Percentiles rank a stretch among this genome's conserved stretches.
phyloP scores from a whole-genome alignment of 2,329 filamentous ascomycete species.

The Albifimbria verrucaria region DNA sequence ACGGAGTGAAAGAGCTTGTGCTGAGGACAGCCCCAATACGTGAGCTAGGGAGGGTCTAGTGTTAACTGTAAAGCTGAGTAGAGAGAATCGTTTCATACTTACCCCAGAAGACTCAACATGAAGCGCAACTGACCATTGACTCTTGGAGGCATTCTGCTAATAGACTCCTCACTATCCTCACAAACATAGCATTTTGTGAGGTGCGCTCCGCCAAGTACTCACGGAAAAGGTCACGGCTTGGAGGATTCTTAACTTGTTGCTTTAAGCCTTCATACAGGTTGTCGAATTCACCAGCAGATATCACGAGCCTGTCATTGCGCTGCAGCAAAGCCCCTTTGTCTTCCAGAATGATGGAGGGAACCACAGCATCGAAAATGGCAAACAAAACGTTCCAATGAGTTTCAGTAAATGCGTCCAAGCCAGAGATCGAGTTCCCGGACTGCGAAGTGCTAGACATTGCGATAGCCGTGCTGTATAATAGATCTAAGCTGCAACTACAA shows the following conservation, averaged over 20 bases:
- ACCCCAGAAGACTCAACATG: neutral
- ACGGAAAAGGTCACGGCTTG: neutral
- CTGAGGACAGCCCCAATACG: neutral
- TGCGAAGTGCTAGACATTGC: too few species aligned
- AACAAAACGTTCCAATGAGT: neutral
- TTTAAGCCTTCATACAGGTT: neutral
- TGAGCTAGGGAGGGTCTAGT: neutral
- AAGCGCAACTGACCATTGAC: neutral
- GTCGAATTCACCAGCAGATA: neutral
- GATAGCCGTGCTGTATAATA: too few species aligned
- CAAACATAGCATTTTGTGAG: neutral
- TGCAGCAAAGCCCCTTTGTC: neutral
- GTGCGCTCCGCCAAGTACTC: neutral
- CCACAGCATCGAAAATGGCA: neutral
- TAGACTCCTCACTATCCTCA: neutral
- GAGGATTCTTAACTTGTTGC: neutral
- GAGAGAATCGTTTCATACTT: neutral
- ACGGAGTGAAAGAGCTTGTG: neutral
- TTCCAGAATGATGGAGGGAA: neutral
- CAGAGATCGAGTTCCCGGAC: too few species aligned
- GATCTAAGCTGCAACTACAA: too few species aligned
- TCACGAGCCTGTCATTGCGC: neutral
- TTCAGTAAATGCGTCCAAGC: too few species aligned
- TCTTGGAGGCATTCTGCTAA: neutral
- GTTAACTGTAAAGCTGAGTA: neutral